Base-by-base conservation (phyloP, 257 asterid genomes). In the Przewalskia tangutica region DNA sequence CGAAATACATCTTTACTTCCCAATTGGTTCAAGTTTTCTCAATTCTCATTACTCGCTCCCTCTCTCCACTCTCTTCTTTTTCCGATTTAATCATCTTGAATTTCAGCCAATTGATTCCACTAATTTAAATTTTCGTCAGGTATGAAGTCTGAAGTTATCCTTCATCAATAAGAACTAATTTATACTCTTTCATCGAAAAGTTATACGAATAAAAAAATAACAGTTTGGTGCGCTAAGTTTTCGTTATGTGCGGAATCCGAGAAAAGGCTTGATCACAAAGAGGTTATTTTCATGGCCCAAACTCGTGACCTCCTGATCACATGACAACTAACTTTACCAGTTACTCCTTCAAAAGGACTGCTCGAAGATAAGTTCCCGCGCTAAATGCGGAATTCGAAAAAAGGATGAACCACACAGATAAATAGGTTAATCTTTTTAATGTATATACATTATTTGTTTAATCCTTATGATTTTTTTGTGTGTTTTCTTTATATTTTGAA, bases 21-120 rank as follows among this genome's bases (percentile, higher is more conserved):
- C 82, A 73, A 56, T 55, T 79, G 73, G 59, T 79, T 79, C 71
- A 79, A 79, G 55, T 56, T 63, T 79, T 79, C 71, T 7, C 55
- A 14, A n/a, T 59, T 58, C 5, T 48, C 12, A 46, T 71, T 71
- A 20, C 40, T 4, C 42, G 0, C 11, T 53, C 23, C 6, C 13
- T n/a, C 34, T 6, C 50, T 3, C 18, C 77, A 2, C 18, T 4
- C 4, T 27, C 32, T 27, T 27, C 32, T 27, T 42, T 42, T 44
- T 44, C 7, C 3, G 1, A 0, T 20, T 46, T 46, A 71, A 46
- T 23, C 11, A 71, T 70, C 0, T 1, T 17, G 2, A 18, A 70
- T 18, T 27, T 27, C 1, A 36, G 2, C 1, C 7, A 34, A 66
- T 0, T 11, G 0, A n/a, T 5, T 12, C 0, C 0, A 42, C 0